Base-by-base conservation (phyloP, 1,139 yeast genomes). In the Geotrichum phurueaensis region DNA sequence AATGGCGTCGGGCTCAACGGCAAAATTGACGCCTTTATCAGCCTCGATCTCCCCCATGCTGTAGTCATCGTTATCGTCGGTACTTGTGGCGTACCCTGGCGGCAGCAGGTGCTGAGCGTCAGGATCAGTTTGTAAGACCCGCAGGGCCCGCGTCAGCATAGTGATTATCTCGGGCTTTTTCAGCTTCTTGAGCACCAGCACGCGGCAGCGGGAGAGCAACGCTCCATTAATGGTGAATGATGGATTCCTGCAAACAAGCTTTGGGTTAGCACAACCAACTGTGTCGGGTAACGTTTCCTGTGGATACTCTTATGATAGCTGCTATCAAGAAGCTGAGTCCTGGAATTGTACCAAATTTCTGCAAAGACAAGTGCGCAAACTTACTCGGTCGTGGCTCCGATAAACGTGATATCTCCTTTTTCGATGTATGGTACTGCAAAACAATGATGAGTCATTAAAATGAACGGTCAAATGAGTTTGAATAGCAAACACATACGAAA, bases 341-440 rank as follows among this genome's bases (percentile, higher is more conserved):
- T 7, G 31, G 31, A 27, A 10, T 27, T 27, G 31, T 27, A 7
- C 9, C 31, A 27, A 27, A 10, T 7, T 27, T 27, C n/a, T 27
- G 31, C n/a, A 33, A 33, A 13, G 36, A 13, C n/a, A 5, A 33
- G 4, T 15, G n/a, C n/a, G 9, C 22, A 43, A 15, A 45, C 65
- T 56, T 60, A 65, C 71, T 94, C 99, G 0, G 99, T 94, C 0
- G 99, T 95, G 9, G 99, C 98, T 0, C 99, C 99, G 59, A 94
- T 85, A 51, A 78, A 66, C 9, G 74, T 72, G 39, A 78, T 73
- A 57, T 75, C 78, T 22, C 81, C 81, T 2, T 67, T 62, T 64
- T 78, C 81, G 3, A 78, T 77, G 39, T 70, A 72, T 3, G 77
- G 77, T 53, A 74, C 66, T 67, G 45, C 22, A 23, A 10, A 5